These are phyloP conservation scores for Phoenix roebelenii DNA, from an alignment of 176 grass and related monocot genomes.

Conservation along the genomic window DNA sequence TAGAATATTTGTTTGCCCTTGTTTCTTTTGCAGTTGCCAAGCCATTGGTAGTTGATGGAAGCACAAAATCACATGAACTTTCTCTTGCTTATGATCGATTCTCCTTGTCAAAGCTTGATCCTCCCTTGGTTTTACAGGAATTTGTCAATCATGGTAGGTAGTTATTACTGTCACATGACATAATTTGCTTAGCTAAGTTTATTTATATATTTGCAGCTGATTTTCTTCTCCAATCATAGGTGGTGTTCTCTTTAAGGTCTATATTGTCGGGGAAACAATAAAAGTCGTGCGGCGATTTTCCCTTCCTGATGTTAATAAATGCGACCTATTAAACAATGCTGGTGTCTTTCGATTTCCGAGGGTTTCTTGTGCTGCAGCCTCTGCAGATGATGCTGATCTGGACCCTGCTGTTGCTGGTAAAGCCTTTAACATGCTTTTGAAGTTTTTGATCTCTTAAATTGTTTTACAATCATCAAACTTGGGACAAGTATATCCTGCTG, in stretches of 20 bases:
- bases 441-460: too few relatives aligned
- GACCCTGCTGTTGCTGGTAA: conserved; percentile 77
- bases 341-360: conserved; percentile 79
- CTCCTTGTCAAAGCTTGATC: conserved; percentile 70
- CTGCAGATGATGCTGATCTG: conserved; percentile 69
- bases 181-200: neutral
- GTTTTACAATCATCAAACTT: too few relatives aligned
- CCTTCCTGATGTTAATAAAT: conserved; percentile 68
- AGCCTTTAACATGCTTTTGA: conserved; percentile 7
- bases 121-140: conserved; percentile 88
- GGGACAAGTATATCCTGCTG: too few relatives aligned
- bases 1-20: too few relatives aligned
- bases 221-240: conserved; percentile 36
- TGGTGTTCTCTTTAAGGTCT: conserved; percentile 88
- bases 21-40: conserved; percentile 53
- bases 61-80: conserved; percentile 76
- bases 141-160: conserved; percentile 87
- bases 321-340: conserved; percentile 45
- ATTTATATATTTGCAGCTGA: too few relatives aligned
- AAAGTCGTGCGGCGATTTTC: conserved; percentile 70
- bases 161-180: neutral
- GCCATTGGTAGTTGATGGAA: conserved; percentile 88
- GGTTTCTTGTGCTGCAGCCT: conserved; percentile 86
- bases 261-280: conserved; percentile 77
- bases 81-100: conserved; percentile 64